These are phyloP conservation scores for Psilocybe subaeruginosa DNA, from an alignment of 768 basidiomycete species.

Conservation along the genomic window DNA sequence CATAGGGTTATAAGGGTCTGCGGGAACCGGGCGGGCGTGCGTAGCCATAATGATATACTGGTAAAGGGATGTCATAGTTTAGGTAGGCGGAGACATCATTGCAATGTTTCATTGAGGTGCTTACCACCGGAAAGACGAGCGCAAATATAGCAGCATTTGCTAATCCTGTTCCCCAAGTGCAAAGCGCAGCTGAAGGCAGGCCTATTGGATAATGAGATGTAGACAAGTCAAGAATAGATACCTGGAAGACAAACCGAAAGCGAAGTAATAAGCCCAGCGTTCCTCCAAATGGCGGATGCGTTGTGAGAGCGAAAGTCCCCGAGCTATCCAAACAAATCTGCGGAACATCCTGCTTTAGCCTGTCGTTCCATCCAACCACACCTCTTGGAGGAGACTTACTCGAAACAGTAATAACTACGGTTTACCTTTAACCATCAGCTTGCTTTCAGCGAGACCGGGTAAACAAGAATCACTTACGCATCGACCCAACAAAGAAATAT, in stretches of 20 bases:
- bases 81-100: not conserved
- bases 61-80: not conserved
- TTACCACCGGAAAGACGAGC: conserved; percentile 76
- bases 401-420: conserved; percentile 85
- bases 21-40: conserved; percentile 72
- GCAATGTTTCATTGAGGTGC: conserved; percentile 27
- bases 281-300: conserved; percentile 81
- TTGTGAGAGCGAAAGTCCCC: conserved; percentile 67
- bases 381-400: conserved; percentile 48
- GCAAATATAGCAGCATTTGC: conserved; percentile 87
- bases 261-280: conserved; percentile 87
- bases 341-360: not conserved
- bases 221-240: not conserved
- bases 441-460: not conserved
- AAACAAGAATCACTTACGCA: conserved; percentile 59
- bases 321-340: conserved; percentile 81
- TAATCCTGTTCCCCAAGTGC: conserved; percentile 72
- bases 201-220: conserved; percentile 42
- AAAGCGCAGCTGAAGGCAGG: conserved; percentile 71
- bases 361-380: not conserved
- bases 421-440: not conserved
- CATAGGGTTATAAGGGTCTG: conserved; percentile 73
- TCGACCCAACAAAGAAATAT: conserved; percentile 86
- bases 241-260: conserved; percentile 59
- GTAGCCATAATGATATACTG: conserved; percentile 88